These are phyloP conservation scores for Tagetes erecta DNA, from an alignment of 129 eudicot species.

Conservation along the genomic window DNA sequence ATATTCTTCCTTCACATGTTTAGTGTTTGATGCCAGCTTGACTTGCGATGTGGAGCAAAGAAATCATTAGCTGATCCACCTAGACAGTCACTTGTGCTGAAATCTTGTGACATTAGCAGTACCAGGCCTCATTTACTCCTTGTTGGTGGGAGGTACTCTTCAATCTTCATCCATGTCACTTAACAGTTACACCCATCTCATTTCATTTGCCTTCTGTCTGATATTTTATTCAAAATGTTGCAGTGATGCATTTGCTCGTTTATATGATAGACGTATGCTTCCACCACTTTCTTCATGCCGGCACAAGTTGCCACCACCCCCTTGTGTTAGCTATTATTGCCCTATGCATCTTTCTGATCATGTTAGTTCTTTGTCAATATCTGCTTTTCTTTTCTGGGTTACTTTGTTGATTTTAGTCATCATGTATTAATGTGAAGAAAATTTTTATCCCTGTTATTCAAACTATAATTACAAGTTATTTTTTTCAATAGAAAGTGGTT, in stretches of 20 bases:
- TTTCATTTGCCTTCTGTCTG: background rate
- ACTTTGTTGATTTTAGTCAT: slow-evolving; percentile 6
- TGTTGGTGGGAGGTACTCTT: slow-evolving; percentile 92
- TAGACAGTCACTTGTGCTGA: slow-evolving; percentile 61
- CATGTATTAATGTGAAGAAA: background rate
- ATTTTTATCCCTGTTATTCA: background rate
- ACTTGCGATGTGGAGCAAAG: slow-evolving; percentile 85
- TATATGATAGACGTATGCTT: slow-evolving; percentile 96
- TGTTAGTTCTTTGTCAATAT: slow-evolving; percentile 47
- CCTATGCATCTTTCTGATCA: slow-evolving; percentile 90
- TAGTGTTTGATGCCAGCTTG: slow-evolving; percentile 73
- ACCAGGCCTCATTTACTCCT: slow-evolving; percentile 90
- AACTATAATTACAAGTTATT: slow-evolving; percentile 8
- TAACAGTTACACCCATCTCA: slow-evolving; percentile 12
- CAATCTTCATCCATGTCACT: slow-evolving; percentile 13
- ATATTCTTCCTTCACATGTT: slow-evolving; percentile 23
- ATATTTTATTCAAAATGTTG: slow-evolving; percentile 25
- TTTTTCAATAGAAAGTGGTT: background rate
- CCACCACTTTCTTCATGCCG: slow-evolving; percentile 86
- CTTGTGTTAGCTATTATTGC: slow-evolving; percentile 86
- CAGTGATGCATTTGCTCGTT: slow-evolving; percentile 97
- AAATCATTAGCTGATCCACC: slow-evolving; percentile 87
- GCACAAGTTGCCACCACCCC: slow-evolving; percentile 70
- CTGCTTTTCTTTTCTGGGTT: slow-evolving; percentile 2
- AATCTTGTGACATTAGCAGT: slow-evolving; percentile 77